Conservation (phyloP, 2,329 filamentous ascomycete species). For the Arthrinium puccinioides region DNA sequence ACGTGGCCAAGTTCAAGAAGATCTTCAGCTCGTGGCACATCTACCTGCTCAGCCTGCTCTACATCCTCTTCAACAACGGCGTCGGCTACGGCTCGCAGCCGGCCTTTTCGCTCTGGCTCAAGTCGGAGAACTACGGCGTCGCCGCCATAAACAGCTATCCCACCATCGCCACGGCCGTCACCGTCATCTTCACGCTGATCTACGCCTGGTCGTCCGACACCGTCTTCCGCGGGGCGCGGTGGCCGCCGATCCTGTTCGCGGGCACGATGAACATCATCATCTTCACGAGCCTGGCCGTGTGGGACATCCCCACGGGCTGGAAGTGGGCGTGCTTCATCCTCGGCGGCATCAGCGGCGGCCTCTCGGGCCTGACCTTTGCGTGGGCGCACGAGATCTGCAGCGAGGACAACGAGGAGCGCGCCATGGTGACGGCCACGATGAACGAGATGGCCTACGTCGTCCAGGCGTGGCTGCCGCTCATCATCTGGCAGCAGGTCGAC, state of each 20-base stretch:
- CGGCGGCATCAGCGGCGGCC: conserved; percentile 39
- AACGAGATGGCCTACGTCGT: conserved; percentile 64
- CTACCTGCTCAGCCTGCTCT: conserved; percentile 48
- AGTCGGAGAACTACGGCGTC: conserved; percentile 33
- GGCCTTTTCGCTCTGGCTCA: conserved; percentile 44
- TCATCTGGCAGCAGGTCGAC: conserved; percentile 59
- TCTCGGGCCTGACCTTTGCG: conserved; percentile 36
- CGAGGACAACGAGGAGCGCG: conserved; percentile 54
- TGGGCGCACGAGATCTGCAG: conserved; percentile 44
- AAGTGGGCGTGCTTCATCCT: conserved; percentile 59
- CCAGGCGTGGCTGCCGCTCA: conserved; percentile 60
- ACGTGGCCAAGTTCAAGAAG: conserved; percentile 43
- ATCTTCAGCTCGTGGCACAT: conserved; percentile 61
- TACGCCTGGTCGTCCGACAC: conserved; percentile 35
- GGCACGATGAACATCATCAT: conserved; percentile 33
- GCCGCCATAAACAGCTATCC: conserved; percentile 35
- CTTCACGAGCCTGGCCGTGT: conserved; percentile 31
- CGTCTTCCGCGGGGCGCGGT: conserved; percentile 49
- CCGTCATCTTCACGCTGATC: conserved; percentile 48
- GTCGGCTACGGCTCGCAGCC: conserved; percentile 39
- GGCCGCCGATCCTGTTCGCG: conserved; percentile 56
- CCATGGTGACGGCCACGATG: conserved; percentile 58
- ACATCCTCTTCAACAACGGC: conserved; percentile 60
- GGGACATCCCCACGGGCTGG: conserved; percentile 43
- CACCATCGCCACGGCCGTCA: conserved; percentile 48